These are phyloP conservation scores for Populus euphratica DNA, from an alignment of 345 rosid species.

Conservation along the genomic window DNA sequence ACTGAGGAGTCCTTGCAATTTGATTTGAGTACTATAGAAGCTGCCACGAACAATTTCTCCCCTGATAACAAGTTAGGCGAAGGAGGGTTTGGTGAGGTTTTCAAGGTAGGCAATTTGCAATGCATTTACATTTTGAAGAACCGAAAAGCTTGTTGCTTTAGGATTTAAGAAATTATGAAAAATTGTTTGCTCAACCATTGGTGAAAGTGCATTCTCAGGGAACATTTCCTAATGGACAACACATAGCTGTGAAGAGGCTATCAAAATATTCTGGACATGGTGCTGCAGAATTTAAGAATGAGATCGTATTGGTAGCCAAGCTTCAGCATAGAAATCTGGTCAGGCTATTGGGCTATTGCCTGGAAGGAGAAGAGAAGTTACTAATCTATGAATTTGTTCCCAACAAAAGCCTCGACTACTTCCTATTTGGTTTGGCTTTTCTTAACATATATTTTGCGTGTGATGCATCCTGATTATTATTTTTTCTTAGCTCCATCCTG, in stretches of 20 bases:
- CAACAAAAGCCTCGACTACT: conserved; percentile 44
- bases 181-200: not conserved
- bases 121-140: not conserved
- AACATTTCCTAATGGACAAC: conserved; percentile 27
- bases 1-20: conserved; percentile 42
- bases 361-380: conserved; percentile 41
- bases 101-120: conserved; percentile 39
- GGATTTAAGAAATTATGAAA: not conserved
- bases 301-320: conserved; percentile 36
- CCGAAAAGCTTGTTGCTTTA: not conserved
- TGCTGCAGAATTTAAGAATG: conserved; percentile 43
- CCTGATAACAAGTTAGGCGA: conserved; percentile 51
- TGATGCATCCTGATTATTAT: no score
- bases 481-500: no score
- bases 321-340: conserved; percentile 56
- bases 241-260: conserved; percentile 49
- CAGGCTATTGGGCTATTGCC: conserved; percentile 42
- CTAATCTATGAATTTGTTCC: conserved; percentile 51
- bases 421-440: conserved; percentile 29
- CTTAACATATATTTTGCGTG: no score
- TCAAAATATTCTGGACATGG: conserved; percentile 43
- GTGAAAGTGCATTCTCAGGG: conserved; percentile 33
- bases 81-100: conserved; percentile 75
- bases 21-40: conserved; percentile 35
- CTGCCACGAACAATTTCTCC: conserved; percentile 51